Base-by-base conservation (phyloP, 106 monocot genomes). In the Cymbidium sinense region DNA sequence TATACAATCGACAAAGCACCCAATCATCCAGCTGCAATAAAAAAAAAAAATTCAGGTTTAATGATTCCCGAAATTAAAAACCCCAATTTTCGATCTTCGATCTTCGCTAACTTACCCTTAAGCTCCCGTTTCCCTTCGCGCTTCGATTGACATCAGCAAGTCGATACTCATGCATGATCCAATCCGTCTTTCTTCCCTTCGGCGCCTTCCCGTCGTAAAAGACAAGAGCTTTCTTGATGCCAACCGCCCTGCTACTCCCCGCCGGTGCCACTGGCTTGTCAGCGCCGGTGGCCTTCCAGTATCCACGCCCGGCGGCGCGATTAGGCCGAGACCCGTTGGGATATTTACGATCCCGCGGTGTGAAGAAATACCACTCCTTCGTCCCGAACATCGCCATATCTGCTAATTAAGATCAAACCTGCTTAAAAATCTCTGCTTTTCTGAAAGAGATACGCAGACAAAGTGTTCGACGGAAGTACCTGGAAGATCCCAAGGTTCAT, bases 81-180 rank as follows among this genome's bases (percentile, higher is more conserved):
- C 61, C 61, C 61, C 19, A 34, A 19, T 2, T 19, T 52, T 15
- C 52, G 5, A 73, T 13, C 47, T 1, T 47, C 47, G 47, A 47
- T 17, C 13, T 47, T 15, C 47, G 29, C 34, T 7, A 15, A 34
- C 87, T 35, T 80, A 88, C 87, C 78, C 81, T 90, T 7, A 85
- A 83, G 85, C 74, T 83, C 41, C 87, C 83, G 25, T 78, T 84
- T 44, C 70, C 81, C 50, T 39, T 73, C n/a, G 71, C 41, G 54
- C 75, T 33, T 7, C 86, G 77, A 43, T 65, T 77, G 37, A 36
- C 34, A 51, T 83, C 86, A 1, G 84, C 79, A 55, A 93, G 81
- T 4, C 93, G 81, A 70, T 93, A 93, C 82, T 93, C 93, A 33
- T 93, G 93, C 93, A 93, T 93, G 84, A 93, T 90, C 93, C 93